Conservation (phyloP, 1,284 basidiomycete species). For the Coniferiporia weirii region DNA sequence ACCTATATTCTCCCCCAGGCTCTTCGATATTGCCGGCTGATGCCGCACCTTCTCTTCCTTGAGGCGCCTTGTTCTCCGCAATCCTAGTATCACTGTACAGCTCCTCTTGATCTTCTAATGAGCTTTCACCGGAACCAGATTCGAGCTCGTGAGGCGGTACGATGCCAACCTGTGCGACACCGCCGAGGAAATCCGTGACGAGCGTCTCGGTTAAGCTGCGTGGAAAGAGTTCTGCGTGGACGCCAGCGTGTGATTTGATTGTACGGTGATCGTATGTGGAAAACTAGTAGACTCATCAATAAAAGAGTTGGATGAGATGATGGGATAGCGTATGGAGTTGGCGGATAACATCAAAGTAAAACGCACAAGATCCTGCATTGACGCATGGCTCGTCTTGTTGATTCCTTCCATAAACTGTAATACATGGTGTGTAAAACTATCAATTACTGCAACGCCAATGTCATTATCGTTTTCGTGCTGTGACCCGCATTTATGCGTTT, state of each 20-base stretch:
- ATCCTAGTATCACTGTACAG: background rate
- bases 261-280: constrained; percentile 68
- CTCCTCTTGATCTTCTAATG: background rate
- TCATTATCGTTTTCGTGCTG: constrained; percentile 91
- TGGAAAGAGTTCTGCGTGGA: constrained; percentile 79
- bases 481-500: background rate
- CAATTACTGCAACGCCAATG: constrained; percentile 94
- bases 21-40: background rate
- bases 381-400: constrained; percentile 81
- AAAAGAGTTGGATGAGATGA: background rate
- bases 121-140: background rate
- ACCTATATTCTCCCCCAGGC: background rate
- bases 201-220: constrained; percentile 66
- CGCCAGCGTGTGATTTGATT: constrained; percentile 83
- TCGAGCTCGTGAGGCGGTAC: background rate
- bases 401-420: constrained; percentile 89
- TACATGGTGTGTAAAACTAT: constrained; percentile 90
- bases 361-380: constrained; percentile 82
- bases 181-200: constrained; percentile 95
- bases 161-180: constrained; percentile 78
- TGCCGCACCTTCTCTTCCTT: background rate
- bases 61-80: background rate
- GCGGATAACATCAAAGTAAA: background rate
- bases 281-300: constrained; percentile 49
- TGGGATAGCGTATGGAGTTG: background rate